Percentiles rank a stretch among this genome's conserved stretches.
Evolutionary conservation across 352 stramenopile species (phyloP).

Genomic region (Globisporangium cystogenes): DNA sequence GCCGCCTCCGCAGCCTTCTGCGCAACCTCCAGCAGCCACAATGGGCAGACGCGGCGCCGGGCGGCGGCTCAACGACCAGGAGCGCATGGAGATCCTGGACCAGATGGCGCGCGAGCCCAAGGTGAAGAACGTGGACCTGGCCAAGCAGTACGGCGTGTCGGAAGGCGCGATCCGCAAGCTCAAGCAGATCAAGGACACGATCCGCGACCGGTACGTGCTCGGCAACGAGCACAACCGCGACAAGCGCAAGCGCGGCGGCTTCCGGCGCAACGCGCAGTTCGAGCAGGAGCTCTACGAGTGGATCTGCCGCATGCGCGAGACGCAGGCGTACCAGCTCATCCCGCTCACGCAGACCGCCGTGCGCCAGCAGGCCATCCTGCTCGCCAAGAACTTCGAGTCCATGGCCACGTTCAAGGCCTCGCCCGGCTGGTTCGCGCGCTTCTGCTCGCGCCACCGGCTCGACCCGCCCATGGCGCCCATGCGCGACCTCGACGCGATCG

Average conservation of each 20-base stretch:
- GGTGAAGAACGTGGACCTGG: conserved; percentile 84
- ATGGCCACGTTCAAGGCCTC: conserved; percentile 86
- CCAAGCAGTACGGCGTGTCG: conserved; percentile 82
- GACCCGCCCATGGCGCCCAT: conserved; percentile 42
- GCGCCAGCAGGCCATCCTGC: conserved; percentile 75
- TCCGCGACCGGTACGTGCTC: conserved; percentile 76
- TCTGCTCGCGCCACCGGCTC: conserved; percentile 80
- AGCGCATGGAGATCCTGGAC: conserved; percentile 88
- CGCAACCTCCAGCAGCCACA: too few species aligned
- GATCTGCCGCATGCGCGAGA: conserved; percentile 81
- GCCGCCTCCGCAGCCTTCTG: not conserved
- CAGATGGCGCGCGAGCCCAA: conserved; percentile 74
- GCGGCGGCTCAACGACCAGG: conserved; percentile 81
- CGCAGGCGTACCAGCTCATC: conserved; percentile 76
- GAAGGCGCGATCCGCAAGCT: conserved; percentile 86
- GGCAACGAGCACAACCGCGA: conserved; percentile 85
- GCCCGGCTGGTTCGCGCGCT: conserved; percentile 83
- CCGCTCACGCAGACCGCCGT: conserved; percentile 81
- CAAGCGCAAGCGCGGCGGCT: conserved; percentile 82
- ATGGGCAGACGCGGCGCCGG: conserved; percentile 76
- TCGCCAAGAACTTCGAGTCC: conserved; percentile 81
- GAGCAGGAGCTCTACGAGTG: conserved; percentile 84
- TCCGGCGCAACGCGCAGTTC: conserved; percentile 78
- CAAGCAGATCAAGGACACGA: conserved; percentile 84
- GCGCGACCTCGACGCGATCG: conserved; percentile 4